These are phyloP conservation scores for Galerina sulciceps DNA, from an alignment of 768 basidiomycete genomes.

Conservation along the genomic window DNA sequence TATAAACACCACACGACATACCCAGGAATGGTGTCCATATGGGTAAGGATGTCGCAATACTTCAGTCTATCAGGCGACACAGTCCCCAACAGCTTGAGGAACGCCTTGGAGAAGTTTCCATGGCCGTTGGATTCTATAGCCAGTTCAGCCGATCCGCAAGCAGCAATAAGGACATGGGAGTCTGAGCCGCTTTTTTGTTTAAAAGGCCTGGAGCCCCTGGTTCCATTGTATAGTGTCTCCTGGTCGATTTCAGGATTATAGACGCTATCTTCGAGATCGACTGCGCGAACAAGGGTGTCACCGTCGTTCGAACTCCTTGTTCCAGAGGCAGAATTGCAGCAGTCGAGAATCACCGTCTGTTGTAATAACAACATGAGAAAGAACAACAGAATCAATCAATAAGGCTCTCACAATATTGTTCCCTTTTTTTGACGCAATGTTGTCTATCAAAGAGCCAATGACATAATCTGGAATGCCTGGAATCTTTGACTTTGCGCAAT, in stretches of 20 bases:
- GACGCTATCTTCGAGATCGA: not conserved
- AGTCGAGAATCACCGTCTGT: constrained; percentile 18
- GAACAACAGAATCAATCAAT: not conserved
- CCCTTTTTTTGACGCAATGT: constrained; percentile 11
- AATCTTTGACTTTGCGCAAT: not conserved
- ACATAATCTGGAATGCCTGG: constrained; percentile 15
- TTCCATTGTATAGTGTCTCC: not conserved
- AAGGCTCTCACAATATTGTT: constrained; percentile 16
- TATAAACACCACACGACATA: not conserved
- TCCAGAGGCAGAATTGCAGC: constrained; percentile 15
- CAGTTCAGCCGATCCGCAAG: constrained; percentile 3
- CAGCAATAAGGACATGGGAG: constrained; percentile 15
- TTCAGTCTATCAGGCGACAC: constrained; percentile 1
- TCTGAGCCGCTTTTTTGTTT: not conserved
- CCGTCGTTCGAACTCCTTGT: constrained; percentile 1
- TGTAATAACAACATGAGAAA: not conserved
- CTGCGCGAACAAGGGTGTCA: constrained; percentile 5
- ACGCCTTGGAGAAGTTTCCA: constrained; percentile 10
- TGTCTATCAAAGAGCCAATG: constrained; percentile 8
- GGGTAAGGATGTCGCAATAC: constrained; percentile 6
- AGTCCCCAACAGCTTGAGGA: constrained; percentile 6
- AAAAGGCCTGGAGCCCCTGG: not conserved
- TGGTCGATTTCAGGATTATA: not conserved
- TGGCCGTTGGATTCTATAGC: constrained; percentile 1
- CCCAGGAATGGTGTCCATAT: constrained; percentile 1